Evolutionary conservation across 2,329 filamentous ascomycete species (phyloP).

Genomic region (Hymenoscyphus infarciens): DNA sequence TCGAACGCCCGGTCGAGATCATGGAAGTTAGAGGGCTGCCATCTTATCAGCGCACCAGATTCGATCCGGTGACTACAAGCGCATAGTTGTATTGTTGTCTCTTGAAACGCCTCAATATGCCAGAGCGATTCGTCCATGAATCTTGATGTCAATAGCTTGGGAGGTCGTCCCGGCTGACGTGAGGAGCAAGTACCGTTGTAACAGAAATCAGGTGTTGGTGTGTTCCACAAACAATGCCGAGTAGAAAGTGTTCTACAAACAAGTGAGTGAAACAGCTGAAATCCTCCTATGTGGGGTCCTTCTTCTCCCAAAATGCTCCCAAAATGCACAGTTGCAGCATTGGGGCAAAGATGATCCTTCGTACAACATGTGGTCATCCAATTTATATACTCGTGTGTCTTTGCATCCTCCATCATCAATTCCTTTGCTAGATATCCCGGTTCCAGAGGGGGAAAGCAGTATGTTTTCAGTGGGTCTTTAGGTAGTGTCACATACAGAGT

Average conservation of each 20-base stretch:
- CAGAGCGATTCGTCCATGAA: neutral
- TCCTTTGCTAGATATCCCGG: neutral
- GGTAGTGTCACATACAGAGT: neutral
- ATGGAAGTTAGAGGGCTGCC: neutral
- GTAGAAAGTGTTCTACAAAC: neutral
- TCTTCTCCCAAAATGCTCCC: neutral
- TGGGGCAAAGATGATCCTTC: neutral
- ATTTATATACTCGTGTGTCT: neutral
- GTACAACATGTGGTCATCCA: slow-evolving; percentile 6
- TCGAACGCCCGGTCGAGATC: neutral
- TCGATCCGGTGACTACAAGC: neutral
- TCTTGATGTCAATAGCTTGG: neutral
- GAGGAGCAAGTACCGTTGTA: neutral
- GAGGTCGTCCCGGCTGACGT: slow-evolving; percentile 2
- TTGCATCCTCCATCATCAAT: neutral
- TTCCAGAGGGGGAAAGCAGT: neutral
- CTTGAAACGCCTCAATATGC: neutral
- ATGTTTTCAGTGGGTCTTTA: neutral
- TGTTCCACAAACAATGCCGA: neutral
- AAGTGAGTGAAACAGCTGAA: neutral
- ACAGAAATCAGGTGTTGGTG: neutral
- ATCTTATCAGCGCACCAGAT: neutral
- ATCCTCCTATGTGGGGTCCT: neutral
- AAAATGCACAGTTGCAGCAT: neutral
- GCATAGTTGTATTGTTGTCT: neutral